Evolutionary conservation across 106 monocot species (phyloP), one percentile per base, ranked within the genome.

Genomic region (Gastrodia elata): DNA sequence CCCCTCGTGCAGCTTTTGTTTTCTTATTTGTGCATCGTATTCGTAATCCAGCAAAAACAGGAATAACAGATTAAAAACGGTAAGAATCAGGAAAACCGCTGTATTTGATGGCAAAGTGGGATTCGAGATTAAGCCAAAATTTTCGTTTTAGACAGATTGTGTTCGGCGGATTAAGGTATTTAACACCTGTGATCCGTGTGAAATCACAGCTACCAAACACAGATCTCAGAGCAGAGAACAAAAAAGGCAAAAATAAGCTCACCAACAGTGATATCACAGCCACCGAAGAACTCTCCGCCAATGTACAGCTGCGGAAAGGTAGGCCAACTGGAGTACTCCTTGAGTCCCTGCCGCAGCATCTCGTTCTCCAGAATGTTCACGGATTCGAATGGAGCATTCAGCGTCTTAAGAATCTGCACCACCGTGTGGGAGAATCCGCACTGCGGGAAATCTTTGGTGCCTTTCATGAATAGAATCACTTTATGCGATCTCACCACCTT

Each of bases 241-340:
- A 42, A 25, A 14, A 0, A 70, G 26, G 26, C 13, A 34, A 20
- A 9, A 40, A 18, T 8, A 20, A 64, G 18, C 82, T 38, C 73
- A 94, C 94, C 94, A 16, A 94, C 80, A 35, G 89, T 87, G 73
- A 94, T 91, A 68, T 94, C 94, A 35, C 94, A 94, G 35, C 94
- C 94, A 11, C 94, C 94, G 35, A 87, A 94, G 84, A 94, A 94
- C 75, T 91, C 91, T 9, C 91, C 94, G 42, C 91, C 91, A 36
- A 94, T 94, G 75, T 94, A 94, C 55, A 94, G 86, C 80, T 94
- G 94, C 9, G 94, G 94, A 68, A 94, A 94, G 8, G 94, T 94
- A 11, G 94, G 94, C 94, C 94, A 94, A 85, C 46, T 87, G 68
- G 94, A 94, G 79, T 94, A 94, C 68, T 94, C 94, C 81, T 94